Percentiles rank a stretch among this genome's conserved stretches.
Evolutionary conservation across 106 monocot genomes (phyloP).

Genomic region (Allium sativum): DNA sequence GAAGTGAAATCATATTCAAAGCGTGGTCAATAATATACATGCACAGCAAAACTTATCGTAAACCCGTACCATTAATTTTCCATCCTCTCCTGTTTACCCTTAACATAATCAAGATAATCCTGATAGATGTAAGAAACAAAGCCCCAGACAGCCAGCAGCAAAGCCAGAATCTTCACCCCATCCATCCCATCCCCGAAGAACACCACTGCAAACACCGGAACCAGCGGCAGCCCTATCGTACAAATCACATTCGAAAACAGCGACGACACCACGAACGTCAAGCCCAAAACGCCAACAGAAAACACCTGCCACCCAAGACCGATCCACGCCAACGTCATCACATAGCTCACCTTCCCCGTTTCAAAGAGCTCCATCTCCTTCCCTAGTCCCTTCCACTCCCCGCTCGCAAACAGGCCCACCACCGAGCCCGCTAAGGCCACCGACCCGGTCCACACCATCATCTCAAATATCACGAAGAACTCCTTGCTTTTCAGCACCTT

Average conservation of each 20-base stretch:
- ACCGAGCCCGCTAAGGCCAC: constrained; percentile 10
- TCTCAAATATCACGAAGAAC: constrained; percentile 7
- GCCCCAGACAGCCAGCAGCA: constrained; percentile 34
- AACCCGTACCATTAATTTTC: no score
- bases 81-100: no score
- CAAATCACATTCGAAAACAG: constrained; percentile 32
- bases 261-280: constrained; percentile 24
- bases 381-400: constrained; percentile 17
- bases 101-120: constrained; percentile 18
- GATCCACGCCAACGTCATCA: constrained; percentile 20
- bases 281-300: constrained; percentile 14
- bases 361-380: constrained; percentile 11
- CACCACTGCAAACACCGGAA: constrained; percentile 1
- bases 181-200: constrained; percentile 2
- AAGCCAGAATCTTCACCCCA: constrained; percentile 21
- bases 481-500: constrained; percentile 18
- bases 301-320: constrained; percentile 21
- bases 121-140: constrained; percentile 27
- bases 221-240: constrained; percentile 15
- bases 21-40: no score
- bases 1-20: no score
- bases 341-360: constrained; percentile 16
- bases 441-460: constrained; percentile 4
- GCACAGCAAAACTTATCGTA: no score
- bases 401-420: constrained; percentile 24